These are phyloP conservation scores for Rhytidiadelphus loreus DNA, from an alignment of 225 moss, liverwort and hornwort species.

Conservation along the genomic window DNA sequence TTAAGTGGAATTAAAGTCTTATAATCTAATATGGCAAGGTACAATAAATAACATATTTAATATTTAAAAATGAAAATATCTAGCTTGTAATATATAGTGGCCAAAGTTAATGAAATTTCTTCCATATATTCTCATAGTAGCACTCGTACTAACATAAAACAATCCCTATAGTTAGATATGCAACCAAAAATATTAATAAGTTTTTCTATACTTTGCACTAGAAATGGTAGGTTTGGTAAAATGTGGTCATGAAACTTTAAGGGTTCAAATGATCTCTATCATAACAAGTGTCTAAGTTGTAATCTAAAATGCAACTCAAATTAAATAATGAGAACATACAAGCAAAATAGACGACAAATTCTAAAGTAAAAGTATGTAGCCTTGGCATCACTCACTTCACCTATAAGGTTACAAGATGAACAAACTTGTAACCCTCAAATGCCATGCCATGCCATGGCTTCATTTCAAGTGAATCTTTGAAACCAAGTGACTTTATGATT, in stretches of 20 bases:
- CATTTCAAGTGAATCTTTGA: background rate
- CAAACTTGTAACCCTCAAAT: background rate
- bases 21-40: background rate
- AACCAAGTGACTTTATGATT: background rate
- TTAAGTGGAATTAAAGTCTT: background rate
- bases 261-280: background rate
- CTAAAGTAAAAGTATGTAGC: background rate
- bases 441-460: accelerated
- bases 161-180: too few species aligned
- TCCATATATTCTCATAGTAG: background rate
- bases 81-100: too few species aligned
- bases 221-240: background rate
- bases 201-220: background rate
- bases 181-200: too few species aligned
- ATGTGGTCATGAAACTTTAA: background rate
- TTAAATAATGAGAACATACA: background rate
- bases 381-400: background rate
- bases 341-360: background rate
- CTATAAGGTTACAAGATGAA: background rate
- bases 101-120: background rate
- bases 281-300: background rate
- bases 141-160: background rate
- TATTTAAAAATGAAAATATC: background rate
- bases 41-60: background rate
- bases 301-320: background rate